phyloP scores from a whole-genome alignment of 1,139 yeast genomes.

The Candida pseudoviswanathii region DNA sequence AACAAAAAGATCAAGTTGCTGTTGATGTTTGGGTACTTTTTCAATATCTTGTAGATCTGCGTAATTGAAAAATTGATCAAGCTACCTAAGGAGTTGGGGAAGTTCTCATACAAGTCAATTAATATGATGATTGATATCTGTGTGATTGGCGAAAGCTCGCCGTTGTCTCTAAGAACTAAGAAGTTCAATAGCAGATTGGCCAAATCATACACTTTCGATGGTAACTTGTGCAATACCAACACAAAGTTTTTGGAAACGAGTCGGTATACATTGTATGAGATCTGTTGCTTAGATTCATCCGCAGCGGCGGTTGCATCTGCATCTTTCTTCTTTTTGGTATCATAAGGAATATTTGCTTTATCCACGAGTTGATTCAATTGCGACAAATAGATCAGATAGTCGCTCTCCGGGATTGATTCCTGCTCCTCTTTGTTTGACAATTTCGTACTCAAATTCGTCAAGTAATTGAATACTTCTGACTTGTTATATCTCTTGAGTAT shows the following conservation, averaged over 20 bases:
- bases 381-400: conserved; percentile 19
- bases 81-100: conserved; percentile 41
- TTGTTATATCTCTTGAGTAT: conserved; percentile 23
- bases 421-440: conserved; percentile 17
- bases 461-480: conserved; percentile 25
- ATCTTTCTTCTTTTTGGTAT: conserved; percentile 17
- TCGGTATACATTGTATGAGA: conserved; percentile 30
- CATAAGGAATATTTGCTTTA: conserved; percentile 18
- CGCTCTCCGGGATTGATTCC: conserved; percentile 16
- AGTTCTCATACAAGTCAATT: conserved; percentile 41
- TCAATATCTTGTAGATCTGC: conserved; percentile 43
- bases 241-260: conserved; percentile 34
- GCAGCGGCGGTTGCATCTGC: conserved; percentile 6
- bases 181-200: conserved; percentile 39
- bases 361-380: conserved; percentile 23
- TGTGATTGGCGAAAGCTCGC: conserved; percentile 22
- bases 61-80: conserved; percentile 37
- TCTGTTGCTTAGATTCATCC: conserved; percentile 4
- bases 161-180: conserved; percentile 24
- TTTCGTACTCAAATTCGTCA: conserved; percentile 25
- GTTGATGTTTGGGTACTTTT: conserved; percentile 33
- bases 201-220: conserved; percentile 43
- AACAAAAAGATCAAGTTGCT: conserved; percentile 36
- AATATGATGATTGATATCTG: conserved; percentile 34
- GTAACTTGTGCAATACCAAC: conserved; percentile 30